Evolutionary conservation across 805 yeast genomes (phyloP).

Genomic region (Starmerella etchellsii): DNA sequence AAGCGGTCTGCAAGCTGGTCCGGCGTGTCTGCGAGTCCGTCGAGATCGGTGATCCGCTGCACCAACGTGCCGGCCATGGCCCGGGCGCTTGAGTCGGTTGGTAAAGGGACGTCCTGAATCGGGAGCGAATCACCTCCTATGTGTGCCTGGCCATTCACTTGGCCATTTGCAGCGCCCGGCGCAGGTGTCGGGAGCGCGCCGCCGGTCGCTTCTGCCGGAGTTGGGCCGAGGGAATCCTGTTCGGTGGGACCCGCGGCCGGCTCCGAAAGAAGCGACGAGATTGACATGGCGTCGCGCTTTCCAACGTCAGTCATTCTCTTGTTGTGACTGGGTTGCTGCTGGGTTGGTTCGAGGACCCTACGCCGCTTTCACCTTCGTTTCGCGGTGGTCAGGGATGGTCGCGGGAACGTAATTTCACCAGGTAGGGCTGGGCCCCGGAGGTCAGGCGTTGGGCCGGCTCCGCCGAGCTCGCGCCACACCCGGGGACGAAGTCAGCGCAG

Average conservation of each 20-base stretch:
- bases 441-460: no score
- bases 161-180: not conserved
- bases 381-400: not conserved
- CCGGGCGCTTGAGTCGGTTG: not conserved
- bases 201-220: no score
- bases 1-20: constrained; percentile 3
- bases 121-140: no score
- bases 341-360: constrained; percentile 4
- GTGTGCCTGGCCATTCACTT: not conserved
- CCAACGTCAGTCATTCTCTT: constrained; percentile 15
- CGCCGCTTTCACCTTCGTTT: not conserved
- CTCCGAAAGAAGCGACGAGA: constrained; percentile 16
- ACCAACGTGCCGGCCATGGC: not conserved
- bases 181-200: not conserved
- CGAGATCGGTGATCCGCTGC: not conserved
- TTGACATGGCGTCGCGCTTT: constrained; percentile 19
- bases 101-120: not conserved
- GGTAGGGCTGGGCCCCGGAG: constrained; percentile 8
- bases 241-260: constrained; percentile 1
- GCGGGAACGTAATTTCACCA: constrained; percentile 1
- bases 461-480: no score
- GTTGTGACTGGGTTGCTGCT: not conserved
- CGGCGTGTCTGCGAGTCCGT: not conserved
- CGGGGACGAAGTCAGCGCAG: no score
- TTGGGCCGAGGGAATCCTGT: no score